Percentiles rank a stretch among this genome's conserved stretches.
These are phyloP conservation scores for Sporothrix inflata DNA, from an alignment of 2,329 filamentous ascomycete species.

Conservation along the genomic window DNA sequence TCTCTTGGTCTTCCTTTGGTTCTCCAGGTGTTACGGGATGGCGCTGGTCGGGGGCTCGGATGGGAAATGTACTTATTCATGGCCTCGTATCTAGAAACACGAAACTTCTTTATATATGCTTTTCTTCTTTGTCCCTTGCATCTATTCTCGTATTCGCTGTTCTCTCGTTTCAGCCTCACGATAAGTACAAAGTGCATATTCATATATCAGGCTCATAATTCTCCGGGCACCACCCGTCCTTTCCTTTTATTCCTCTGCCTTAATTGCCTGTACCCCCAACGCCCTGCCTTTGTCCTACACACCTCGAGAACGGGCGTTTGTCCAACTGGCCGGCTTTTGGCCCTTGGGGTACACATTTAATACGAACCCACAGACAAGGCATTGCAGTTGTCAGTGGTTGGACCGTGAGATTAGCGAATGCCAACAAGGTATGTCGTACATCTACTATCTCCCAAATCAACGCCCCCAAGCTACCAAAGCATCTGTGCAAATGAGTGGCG, in stretches of 20 bases:
- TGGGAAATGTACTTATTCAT: background rate
- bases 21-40: background rate
- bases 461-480: conserved; percentile 2
- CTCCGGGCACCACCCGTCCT: background rate
- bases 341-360: background rate
- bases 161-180: conserved; percentile 10
- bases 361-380: conserved; percentile 2
- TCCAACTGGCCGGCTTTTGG: background rate
- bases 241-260: background rate
- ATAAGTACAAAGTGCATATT: background rate
- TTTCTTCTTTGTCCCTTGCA: background rate
- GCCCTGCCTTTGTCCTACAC: conserved; percentile 1
- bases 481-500: background rate
- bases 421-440: background rate
- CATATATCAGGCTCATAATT: conserved; percentile 8
- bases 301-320: background rate
- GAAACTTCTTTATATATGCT: background rate
- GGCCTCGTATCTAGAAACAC: background rate
- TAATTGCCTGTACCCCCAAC: background rate
- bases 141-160: background rate
- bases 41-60: background rate
- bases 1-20: background rate
- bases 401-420: background rate
- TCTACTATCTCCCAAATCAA: background rate
- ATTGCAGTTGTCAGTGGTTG: background rate